phyloP scores from a whole-genome alignment of 139 green algal genomes.

The Haematococcus sp. region DNA sequence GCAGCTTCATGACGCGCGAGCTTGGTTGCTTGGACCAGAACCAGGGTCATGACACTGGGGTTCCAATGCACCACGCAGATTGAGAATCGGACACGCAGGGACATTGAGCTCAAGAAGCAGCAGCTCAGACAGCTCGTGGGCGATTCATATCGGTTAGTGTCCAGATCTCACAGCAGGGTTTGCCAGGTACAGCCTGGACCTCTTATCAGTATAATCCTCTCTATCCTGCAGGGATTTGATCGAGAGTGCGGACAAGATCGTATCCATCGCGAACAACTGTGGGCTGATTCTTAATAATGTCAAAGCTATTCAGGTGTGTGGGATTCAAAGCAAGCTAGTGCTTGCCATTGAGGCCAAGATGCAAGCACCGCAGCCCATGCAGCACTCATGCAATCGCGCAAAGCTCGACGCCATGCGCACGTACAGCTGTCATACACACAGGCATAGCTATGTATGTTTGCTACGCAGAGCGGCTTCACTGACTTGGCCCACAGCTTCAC shows the following conservation, averaged over 20 bases:
- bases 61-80: slow-evolving; percentile 18
- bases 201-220: background rate
- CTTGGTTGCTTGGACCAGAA: too few species aligned
- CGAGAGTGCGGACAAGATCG: slow-evolving; percentile 87
- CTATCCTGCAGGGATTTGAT: slow-evolving; percentile 82
- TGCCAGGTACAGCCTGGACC: background rate
- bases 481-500: slow-evolving; percentile 46
- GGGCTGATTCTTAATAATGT: slow-evolving; percentile 61
- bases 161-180: background rate
- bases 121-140: slow-evolving; percentile 93
- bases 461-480: slow-evolving; percentile 39
- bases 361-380: too few species aligned
- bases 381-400: background rate
- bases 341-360: too few species aligned
- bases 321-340: too few species aligned
- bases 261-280: slow-evolving; percentile 70
- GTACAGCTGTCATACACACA: background rate
- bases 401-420: background rate
- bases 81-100: slow-evolving; percentile 50
- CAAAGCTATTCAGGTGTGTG: slow-evolving; percentile 48
- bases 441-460: background rate
- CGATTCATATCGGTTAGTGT: slow-evolving; percentile 74
- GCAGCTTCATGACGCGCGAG: slow-evolving; percentile 70
- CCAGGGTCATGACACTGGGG: too few species aligned
- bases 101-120: slow-evolving; percentile 92